Conservation (phyloP, 345 rosid genomes). For the Salix caprea region DNA sequence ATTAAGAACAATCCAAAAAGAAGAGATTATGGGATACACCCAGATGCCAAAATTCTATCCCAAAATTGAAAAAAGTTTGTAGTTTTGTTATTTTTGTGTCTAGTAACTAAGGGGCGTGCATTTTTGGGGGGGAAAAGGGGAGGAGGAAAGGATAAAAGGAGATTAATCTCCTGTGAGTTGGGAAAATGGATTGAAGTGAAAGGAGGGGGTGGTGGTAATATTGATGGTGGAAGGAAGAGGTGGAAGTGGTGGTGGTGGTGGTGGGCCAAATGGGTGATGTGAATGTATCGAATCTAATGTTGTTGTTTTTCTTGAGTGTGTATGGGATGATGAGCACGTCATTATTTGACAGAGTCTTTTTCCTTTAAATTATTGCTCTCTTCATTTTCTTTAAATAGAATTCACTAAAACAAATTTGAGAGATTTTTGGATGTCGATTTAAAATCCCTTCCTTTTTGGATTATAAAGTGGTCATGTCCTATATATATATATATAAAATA, state of each 20-base stretch:
- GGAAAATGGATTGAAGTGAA: neutral
- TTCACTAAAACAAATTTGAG: neutral
- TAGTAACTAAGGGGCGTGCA: neutral
- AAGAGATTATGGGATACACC: neutral
- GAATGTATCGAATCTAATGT: slow-evolving; percentile 4
- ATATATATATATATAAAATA: too few species aligned
- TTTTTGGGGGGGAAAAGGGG: neutral
- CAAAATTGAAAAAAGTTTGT: neutral
- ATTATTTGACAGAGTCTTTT: slow-evolving; percentile 33
- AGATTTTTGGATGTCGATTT: neutral
- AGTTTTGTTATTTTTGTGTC: neutral
- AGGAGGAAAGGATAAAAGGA: neutral
- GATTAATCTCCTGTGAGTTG: slow-evolving; percentile 2
- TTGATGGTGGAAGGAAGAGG: neutral
- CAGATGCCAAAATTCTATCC: neutral
- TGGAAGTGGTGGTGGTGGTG: neutral
- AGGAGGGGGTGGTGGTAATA: neutral
- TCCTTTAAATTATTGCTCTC: neutral
- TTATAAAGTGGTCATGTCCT: too few species aligned
- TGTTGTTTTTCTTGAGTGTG: neutral
- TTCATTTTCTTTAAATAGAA: neutral
- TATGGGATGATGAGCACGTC: slow-evolving; percentile 27
- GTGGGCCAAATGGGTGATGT: slow-evolving; percentile 13
- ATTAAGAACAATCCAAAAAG: neutral
- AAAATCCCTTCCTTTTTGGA: too few species aligned